Evolutionary conservation across 306 rosid genomes (phyloP), one percentile per base, ranked within the genome.

Genomic region (Quercus glauca): DNA sequence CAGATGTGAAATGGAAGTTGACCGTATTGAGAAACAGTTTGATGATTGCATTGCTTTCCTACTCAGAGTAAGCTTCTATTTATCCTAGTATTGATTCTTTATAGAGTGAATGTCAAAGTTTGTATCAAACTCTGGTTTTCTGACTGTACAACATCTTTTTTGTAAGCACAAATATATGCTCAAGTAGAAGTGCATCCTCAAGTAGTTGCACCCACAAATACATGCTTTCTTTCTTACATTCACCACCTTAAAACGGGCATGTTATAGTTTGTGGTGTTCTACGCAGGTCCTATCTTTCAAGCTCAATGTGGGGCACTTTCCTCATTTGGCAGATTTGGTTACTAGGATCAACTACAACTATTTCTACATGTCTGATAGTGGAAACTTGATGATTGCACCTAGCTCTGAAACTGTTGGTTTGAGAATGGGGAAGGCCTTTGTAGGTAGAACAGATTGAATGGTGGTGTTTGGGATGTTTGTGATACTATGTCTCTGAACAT

Each of bases 11-110:
- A 91, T 87, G 92, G 99, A 95, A 85, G 89, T 95, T 18, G 97
- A 92, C 64, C 92, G 97, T 11, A 95, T 95, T 73, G 99, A 92
- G 82, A 95, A 91, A 83, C 94, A 92, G 83, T 95, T 95, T 80
- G 98, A 95, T 82, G 98, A 95, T 68, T 95, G 99, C 91, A 85
- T 92, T 37, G 94, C 99, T 71, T 93, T 92, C 85, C 89, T 95
- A 79, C 99, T 95, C 20, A 89, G 96, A 91, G 99, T 94, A 86
- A 79, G 74, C 85, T 86, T 83, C 80, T 71, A 7, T 26, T 57
- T 19, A 18, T 70, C 69, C 79, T 69, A 52, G 5, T 78, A 28
- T 55, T 12, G 59, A 65, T 28, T 19, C 55, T 41, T 69, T 28
- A 18, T 65, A 5, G 25, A 43, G 13, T 13, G 12, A 12, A 59